These are phyloP conservation scores for Entophlyctis helioformis DNA, from an alignment of 192 early-diverging fungal species.

Conservation along the genomic window DNA sequence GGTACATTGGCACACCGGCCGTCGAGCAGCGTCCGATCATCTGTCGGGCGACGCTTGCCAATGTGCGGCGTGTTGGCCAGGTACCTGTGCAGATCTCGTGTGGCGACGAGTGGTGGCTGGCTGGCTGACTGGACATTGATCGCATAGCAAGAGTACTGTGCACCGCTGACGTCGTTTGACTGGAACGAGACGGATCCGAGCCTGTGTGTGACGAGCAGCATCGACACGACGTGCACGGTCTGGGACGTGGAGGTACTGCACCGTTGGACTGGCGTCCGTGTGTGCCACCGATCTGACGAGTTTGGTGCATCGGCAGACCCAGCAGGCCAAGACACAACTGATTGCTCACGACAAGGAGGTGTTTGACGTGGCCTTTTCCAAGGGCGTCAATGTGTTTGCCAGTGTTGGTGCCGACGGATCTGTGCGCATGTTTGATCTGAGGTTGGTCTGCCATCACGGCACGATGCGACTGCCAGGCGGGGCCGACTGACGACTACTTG, in stretches of 20 bases:
- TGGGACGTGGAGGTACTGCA: constrained; percentile 81
- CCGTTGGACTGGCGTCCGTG: neutral
- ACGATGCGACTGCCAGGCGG: too few relatives aligned
- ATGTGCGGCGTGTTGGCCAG: constrained; percentile 27
- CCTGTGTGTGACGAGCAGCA: constrained; percentile 80
- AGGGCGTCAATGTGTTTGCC: constrained; percentile 83
- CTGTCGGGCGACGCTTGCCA: constrained; percentile 40
- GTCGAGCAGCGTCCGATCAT: constrained; percentile 17
- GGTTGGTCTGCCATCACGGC: constrained; percentile 29
- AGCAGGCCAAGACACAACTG: constrained; percentile 94
- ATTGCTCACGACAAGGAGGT: constrained; percentile 99
- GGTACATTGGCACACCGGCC: neutral
- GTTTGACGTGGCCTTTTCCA: constrained; percentile 92
- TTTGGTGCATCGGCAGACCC: constrained; percentile 32
- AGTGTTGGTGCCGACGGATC: constrained; percentile 96
- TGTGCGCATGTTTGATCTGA: constrained; percentile 92
- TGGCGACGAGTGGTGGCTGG: constrained; percentile 35
- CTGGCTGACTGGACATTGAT: too few relatives aligned
- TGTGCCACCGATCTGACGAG: neutral
- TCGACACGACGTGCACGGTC: constrained; percentile 99
- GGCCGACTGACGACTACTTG: neutral
- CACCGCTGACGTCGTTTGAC: constrained; percentile 93
- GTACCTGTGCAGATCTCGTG: neutral
- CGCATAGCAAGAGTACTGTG: too few relatives aligned
- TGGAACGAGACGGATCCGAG: constrained; percentile 86